These are phyloP conservation scores for Astragalus glycyphyllos DNA, from an alignment of 306 rosid genomes.

Conservation along the genomic window DNA sequence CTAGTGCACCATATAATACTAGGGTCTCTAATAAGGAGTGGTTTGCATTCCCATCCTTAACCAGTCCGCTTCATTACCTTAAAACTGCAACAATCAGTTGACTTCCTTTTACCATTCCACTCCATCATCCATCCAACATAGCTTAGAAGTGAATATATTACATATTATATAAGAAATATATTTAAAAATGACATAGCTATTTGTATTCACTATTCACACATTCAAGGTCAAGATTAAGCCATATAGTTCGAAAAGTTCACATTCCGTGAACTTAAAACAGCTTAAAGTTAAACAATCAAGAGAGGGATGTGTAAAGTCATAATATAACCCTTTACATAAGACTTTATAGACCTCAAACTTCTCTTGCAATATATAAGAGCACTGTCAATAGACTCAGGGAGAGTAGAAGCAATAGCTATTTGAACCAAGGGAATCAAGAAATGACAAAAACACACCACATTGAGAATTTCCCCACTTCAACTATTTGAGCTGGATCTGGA, in stretches of 20 bases:
- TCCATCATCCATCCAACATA: constrained; percentile 11
- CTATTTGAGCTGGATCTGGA: background rate
- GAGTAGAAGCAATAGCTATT: background rate
- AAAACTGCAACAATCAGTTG: constrained; percentile 13
- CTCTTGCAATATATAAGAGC: constrained; percentile 1
- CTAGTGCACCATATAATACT: no score
- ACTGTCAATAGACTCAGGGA: background rate
- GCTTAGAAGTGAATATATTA: constrained; percentile 6
- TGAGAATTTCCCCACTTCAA: background rate
- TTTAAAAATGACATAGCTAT: background rate
- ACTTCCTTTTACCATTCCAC: constrained; percentile 5
- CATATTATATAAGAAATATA: background rate
- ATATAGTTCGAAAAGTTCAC: background rate
- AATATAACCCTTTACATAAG: background rate
- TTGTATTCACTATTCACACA: background rate
- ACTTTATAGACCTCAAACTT: background rate
- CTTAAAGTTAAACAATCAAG: constrained; percentile 2
- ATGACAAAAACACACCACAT: background rate
- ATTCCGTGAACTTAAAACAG: background rate
- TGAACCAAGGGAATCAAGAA: background rate
- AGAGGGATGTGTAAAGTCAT: constrained; percentile 4
- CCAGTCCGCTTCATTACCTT: background rate
- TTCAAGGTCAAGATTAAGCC: constrained; percentile 17
- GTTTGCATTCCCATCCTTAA: background rate
- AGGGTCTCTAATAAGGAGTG: background rate